Base-by-base conservation (phyloP, 2,329 filamentous ascomycete species). In the Raffaelea albimanens region DNA sequence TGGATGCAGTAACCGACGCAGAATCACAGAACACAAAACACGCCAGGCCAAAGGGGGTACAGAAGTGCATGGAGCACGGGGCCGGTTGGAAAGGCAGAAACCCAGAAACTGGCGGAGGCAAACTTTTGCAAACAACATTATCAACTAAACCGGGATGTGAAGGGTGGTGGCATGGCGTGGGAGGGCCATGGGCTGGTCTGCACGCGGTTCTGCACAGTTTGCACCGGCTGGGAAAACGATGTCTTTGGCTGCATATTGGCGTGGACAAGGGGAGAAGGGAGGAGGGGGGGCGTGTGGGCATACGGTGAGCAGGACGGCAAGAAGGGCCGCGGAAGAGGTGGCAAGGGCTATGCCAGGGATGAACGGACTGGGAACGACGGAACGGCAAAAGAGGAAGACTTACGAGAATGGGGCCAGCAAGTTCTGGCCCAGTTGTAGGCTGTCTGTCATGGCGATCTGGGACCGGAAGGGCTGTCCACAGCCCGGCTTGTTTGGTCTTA, bases 181-280 rank as follows among this genome's bases (percentile, higher is more conserved):
- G 25, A 7, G 25, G 7, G 25, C 13, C 7, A 29, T 29, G 25
- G 25, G 25, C 25, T 29, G 25, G 25, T 29, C 25, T 29, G 25
- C 25, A 13, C 25, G 25, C 25, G 7, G 25, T 7, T 29, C 25
- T 29, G 25, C 25, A 13, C 25, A 7, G 7, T 29, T 13, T 29
- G 50, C 43, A 41, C 44, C 44, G n/a, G 38, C 25, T 21, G 45
- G 31, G 21, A 36, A 46, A 41, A 44, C 31, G 47, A 21, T 40
- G 40, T 39, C 43, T 33, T 40, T 40, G 40, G 47, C 47, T 46
- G 47, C 34, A 44, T 44, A 40, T 9, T 41, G 29, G 40, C 16
- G 34, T 40, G 16, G 25, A 19, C 19, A n/a, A 8, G n/a, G 50
- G 25, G n/a, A 29, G 25, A 19, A 3, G 29, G 29, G 31, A 3